Percentiles rank a stretch among this genome's conserved stretches.
Conservation (phyloP, 805 yeast genomes). For the Maudiozyma barnettii region DNA sequence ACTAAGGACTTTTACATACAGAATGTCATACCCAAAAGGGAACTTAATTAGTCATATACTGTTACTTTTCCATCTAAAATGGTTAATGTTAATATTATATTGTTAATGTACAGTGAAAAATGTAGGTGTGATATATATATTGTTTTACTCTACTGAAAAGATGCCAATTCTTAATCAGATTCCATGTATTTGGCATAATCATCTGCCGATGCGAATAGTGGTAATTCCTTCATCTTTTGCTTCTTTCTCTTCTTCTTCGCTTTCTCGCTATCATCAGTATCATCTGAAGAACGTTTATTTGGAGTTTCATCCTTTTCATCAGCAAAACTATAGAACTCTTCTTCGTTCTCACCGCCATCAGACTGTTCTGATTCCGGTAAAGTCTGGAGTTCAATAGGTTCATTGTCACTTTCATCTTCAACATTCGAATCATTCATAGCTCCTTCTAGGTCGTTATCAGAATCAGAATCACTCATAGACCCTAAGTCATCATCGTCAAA, state of each 20-base stretch:
- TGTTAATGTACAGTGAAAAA: background rate
- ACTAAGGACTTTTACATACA: too few species aligned
- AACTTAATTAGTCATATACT: too few species aligned
- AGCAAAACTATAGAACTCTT: constrained; percentile 18
- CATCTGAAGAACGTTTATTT: constrained; percentile 3
- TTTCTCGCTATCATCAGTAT: constrained; percentile 12
- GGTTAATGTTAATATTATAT: background rate
- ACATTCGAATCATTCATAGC: constrained; percentile 25
- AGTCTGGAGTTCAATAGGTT: constrained; percentile 15
- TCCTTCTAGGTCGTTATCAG: constrained; percentile 13
- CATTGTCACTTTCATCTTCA: constrained; percentile 29
- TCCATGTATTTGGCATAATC: constrained; percentile 69
- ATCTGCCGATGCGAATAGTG: constrained; percentile 81
- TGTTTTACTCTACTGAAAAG: background rate
- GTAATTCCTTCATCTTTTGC: constrained; percentile 48
- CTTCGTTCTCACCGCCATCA: constrained; percentile 22
- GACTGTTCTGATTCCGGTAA: background rate
- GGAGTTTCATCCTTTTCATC: constrained; percentile 12
- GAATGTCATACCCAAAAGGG: too few species aligned
- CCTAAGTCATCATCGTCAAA: constrained; percentile 36
- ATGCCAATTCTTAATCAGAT: constrained; percentile 38
- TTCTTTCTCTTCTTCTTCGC: constrained; percentile 24
- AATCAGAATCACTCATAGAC: constrained; percentile 17
- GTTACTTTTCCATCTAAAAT: too few species aligned
- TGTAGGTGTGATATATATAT: background rate